These are phyloP conservation scores for Fusarium globosum DNA, from an alignment of 2,329 filamentous ascomycete species.

Conservation along the genomic window DNA sequence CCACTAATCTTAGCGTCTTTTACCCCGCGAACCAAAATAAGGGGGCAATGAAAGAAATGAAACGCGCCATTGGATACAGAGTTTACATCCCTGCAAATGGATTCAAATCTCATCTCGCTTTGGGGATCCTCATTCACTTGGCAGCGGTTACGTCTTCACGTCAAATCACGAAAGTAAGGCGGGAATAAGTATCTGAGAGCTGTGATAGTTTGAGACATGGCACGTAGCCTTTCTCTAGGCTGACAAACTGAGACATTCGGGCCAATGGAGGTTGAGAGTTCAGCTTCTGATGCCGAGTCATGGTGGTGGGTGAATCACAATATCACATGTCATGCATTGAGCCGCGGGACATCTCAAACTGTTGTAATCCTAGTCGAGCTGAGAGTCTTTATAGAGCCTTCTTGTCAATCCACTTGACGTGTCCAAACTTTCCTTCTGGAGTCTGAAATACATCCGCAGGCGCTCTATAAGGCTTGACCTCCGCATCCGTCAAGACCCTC, in stretches of 20 bases:
- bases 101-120: conserved; percentile 15
- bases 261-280: rapidly evolving
- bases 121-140: neutral
- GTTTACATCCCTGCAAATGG: neutral
- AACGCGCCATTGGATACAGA: neutral
- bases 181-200: neutral
- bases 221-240: neutral
- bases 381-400: neutral
- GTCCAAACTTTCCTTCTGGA: conserved; percentile 19
- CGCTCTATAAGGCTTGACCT: conserved; percentile 42
- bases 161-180: neutral
- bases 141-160: neutral
- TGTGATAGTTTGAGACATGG: neutral
- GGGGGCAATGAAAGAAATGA: neutral
- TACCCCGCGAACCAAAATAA: conserved; percentile 16
- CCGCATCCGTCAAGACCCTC: conserved; percentile 55
- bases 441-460: conserved; percentile 35
- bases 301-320: neutral
- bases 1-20: conserved; percentile 1
- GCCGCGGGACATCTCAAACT: neutral
- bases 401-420: conserved; percentile 30
- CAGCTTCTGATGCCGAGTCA: neutral
- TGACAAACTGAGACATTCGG: neutral
- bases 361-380: neutral
- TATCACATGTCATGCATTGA: neutral